Base-by-base conservation (phyloP, 352 stramenopile genomes). In the Globisporangium viniferum region DNA sequence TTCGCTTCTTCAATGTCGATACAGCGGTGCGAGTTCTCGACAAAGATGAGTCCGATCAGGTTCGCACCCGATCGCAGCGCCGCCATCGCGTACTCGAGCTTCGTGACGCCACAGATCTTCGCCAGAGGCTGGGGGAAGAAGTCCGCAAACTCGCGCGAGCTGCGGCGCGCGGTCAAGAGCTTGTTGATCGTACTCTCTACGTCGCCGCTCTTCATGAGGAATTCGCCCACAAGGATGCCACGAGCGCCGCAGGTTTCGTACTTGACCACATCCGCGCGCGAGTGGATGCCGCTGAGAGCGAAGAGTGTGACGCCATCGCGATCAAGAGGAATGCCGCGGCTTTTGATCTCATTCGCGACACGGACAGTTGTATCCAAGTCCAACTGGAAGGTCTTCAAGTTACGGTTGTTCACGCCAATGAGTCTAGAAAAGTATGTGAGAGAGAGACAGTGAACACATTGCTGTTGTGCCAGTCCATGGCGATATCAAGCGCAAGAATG, bases 321-420 rank as follows among this genome's bases (percentile, higher is more conserved):
- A 57, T 88, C 86, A 36, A 97, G 88, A 6, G 71, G 70, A 20
- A 97, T 86, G 18, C 79, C 79, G 33, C 86, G 79, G 64, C 81
- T 76, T 20, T 74, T 86, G 65, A 98, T 89, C 22, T 86, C 82
- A 6, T 93, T 78, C 14, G 94, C 90, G 41, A 99, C 86, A 59
- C 93, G 88, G 44, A 97, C 89, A 0, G 97, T 99, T 35, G 92
- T 98, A 70, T 91, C 84, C 72, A 99, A 83, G 75, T 99, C 97
- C 62, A 99, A 86, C 79, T 99, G 95, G 73, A 99, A 99, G 29
- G 96, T 99, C 72, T 98, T 97, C 44, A 99, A 78, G 76, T 99
- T 98, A 49, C 98, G 93, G 87, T 99, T 99, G 78, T 99, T 99
- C 9, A 99, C 97, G 27, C 98, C 98, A 74, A 99, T 98, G 5